A percentile compares a stretch with the other conserved stretches of the same genome.
Conservation (phyloP, 345 rosid genomes). For the Eucalyptus leucophloia region DNA sequence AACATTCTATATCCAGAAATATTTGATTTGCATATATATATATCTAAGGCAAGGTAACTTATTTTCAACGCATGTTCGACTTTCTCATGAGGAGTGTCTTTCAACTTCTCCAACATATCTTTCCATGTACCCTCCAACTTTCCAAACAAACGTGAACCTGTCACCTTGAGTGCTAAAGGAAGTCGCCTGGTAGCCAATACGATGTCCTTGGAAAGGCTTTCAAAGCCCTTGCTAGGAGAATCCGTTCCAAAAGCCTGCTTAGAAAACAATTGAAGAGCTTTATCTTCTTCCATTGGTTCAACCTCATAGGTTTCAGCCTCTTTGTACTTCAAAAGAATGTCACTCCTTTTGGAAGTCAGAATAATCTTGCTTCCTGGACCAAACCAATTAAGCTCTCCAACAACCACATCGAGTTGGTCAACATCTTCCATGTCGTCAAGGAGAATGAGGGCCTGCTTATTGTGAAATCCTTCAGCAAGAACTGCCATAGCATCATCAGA, state of each 20-base stretch:
- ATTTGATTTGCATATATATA: fast-evolving
- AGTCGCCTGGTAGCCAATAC: not conserved
- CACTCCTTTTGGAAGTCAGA: not conserved
- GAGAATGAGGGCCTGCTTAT: not conserved
- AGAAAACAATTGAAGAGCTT: not conserved
- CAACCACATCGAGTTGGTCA: not conserved
- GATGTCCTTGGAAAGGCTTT: not conserved
- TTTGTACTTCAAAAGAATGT: not conserved
- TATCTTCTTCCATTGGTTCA: not conserved
- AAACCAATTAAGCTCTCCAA: not conserved
- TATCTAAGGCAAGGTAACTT: not conserved
- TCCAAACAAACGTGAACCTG: not conserved
- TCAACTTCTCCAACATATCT: not conserved
- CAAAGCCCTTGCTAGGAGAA: not conserved
- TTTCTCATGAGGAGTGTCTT: not conserved
- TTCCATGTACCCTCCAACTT: not conserved
- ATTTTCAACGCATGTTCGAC: not conserved
- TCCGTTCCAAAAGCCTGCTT: not conserved
- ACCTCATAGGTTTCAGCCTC: not conserved
- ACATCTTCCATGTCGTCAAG: not conserved
- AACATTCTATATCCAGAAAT: not conserved
- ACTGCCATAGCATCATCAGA: not conserved
- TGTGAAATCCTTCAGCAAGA: not conserved
- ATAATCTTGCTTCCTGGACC: not conserved
- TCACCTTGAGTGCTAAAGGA: not conserved